A percentile compares a stretch with the other conserved stretches of the same genome.
Evolutionary conservation across 495 filamentous ascomycete genomes (phyloP).

Genomic region (Saxispiralis lemnorum): DNA sequence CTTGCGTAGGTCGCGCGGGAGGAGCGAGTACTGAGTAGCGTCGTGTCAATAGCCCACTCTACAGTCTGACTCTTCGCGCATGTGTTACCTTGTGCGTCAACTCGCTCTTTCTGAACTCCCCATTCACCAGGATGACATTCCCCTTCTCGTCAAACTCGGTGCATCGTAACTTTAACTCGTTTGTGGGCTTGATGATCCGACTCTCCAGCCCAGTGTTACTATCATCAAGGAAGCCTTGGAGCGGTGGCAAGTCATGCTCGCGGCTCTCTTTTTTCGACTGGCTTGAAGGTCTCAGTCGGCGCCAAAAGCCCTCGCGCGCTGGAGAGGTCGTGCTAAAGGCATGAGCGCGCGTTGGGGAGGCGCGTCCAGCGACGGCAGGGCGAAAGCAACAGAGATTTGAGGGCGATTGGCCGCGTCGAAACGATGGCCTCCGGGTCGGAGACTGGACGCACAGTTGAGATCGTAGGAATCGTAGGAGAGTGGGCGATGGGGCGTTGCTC

Average conservation of each 20-base stretch:
- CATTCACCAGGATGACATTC: constrained; percentile 85
- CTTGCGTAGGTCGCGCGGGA: constrained; percentile 90
- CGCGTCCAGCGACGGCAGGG: background rate
- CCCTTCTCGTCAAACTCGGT: constrained; percentile 89
- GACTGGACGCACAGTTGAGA: constrained; percentile 10
- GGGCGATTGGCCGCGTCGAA: background rate
- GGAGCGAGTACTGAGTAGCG: constrained; percentile 59
- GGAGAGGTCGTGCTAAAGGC: constrained; percentile 6
- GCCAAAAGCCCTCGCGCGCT: constrained; percentile 8
- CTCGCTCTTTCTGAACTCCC: constrained; percentile 93
- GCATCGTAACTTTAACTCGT: constrained; percentile 70
- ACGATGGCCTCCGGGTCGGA: background rate
- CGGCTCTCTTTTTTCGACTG: background rate
- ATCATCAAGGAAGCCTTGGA: constrained; percentile 31
- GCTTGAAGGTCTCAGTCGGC: constrained; percentile 3
- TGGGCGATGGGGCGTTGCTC: constrained; percentile 4
- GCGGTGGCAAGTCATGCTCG: constrained; percentile 34
- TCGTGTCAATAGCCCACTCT: constrained; percentile 16
- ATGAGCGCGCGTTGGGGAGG: background rate
- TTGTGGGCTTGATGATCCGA: constrained; percentile 51
- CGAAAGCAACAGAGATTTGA: background rate
- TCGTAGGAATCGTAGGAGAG: constrained; percentile 14
- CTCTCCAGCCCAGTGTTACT: constrained; percentile 29
- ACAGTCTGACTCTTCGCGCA: background rate
- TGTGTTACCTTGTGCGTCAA: constrained; percentile 73